Evolutionary conservation across 2,329 filamentous ascomycete species (phyloP), one percentile per base, ranked within the genome.

Genomic region (Penicillium sp.): DNA sequence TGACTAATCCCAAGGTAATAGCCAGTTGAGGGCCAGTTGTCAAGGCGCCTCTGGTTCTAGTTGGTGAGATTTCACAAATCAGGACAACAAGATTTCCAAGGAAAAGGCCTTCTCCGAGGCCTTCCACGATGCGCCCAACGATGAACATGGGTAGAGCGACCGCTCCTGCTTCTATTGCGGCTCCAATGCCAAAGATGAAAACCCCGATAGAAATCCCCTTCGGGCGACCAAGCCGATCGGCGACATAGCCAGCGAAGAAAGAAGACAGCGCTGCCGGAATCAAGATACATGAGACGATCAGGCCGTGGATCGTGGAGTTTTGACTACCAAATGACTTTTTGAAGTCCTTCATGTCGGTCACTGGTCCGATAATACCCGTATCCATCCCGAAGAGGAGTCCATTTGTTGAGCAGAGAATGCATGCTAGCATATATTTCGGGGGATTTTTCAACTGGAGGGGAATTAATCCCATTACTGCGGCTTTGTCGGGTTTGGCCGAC

Each of bases 41-140:
- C 2, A 87, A 66, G 0, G 77, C 72, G 0, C 84, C 84, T 29
- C 85, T 72, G 4, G 74, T 69, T 4, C 70, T 72, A 1, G 78
- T 72, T 0, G 84, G 84, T 1, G 84, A 81, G 16, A 87, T 84
- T 67, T 88, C 85, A 55, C 81, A 82, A 27, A 87, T 82, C 60
- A 87, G 79, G 65, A 86, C 83, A 10, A 78, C 75, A 25, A 83
- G 68, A n/a, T 77, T 84, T n/a, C 80, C 79, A 5, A 87, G 64
- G 61, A 80, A 86, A 1, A 86, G 66, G 0, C 85, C 84, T 62
- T 87, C 79, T 0, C 86, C 86, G 11, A 86, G 64, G 0, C 85
- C 85, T n/a, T 77, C 79, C 4, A 88, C 63, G 0, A 77, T 75
- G 1, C 85, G 74, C 0, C 85, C 85, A 4, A 76, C 71, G 34